Conservation (phyloP, 192 early-diverging fungal genomes). For the Rhizophagus clarus region DNA sequence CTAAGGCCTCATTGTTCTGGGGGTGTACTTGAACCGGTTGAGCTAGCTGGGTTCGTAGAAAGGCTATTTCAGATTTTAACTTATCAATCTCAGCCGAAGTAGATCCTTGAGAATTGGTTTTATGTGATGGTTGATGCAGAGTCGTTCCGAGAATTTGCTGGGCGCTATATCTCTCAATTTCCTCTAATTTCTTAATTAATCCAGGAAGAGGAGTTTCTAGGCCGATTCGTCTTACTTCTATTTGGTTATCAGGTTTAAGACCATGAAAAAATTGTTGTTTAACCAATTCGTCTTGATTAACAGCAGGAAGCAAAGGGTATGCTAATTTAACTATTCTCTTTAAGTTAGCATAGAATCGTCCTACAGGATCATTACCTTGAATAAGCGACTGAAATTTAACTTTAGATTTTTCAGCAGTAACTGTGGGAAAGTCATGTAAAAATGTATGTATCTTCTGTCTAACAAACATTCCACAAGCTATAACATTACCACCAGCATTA, state of each 20-base stretch:
- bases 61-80: too few relatives aligned
- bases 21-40: too few relatives aligned
- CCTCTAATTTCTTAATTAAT: constrained; percentile 18
- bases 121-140: not conserved
- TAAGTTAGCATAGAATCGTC: constrained; percentile 13
- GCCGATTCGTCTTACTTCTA: not conserved
- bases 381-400: constrained; percentile 1
- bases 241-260: constrained; percentile 1
- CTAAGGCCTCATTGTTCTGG: too few relatives aligned
- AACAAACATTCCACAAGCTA: constrained; percentile 9
- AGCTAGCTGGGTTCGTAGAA: too few relatives aligned
- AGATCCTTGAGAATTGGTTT: too few relatives aligned
- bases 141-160: not conserved
- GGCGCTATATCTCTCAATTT: constrained; percentile 17
- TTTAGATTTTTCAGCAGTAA: constrained; percentile 21
- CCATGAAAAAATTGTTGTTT: constrained; percentile 24
- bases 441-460: constrained; percentile 13
- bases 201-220: not conserved
- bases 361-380: constrained; percentile 21
- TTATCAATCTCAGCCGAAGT: too few relatives aligned
- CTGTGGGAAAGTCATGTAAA: constrained; percentile 11
- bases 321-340: constrained; percentile 22
- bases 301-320: not conserved
- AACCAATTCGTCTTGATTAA: constrained; percentile 20
- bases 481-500: constrained; percentile 11